Base-by-base conservation (phyloP, 192 early-diverging fungal genomes). In the Backusella circina region DNA sequence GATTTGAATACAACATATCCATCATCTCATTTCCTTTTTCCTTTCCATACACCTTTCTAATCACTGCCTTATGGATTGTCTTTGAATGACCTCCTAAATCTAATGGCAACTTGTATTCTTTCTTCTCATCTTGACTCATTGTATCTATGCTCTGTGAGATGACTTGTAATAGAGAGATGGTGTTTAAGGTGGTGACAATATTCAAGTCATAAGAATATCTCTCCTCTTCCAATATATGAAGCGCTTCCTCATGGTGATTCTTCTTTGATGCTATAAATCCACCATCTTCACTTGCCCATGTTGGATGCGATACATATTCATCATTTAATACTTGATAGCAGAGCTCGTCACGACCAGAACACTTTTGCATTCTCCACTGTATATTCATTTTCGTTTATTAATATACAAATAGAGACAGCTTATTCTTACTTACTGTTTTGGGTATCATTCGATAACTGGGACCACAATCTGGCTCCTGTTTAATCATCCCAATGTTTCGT, bases 211-310 rank as follows among this genome's bases (percentile, higher is more conserved):
- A 98, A 75, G 99, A 96, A 41, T 84, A 86, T 33, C 82, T 88
- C 85, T 99, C 97, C 79, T 99, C 98, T 80, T 99, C 98, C 81
- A 91, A 92, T 65, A 92, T 92, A 86, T 95, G 94, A 75, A 99
- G 81, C 18, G 91, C 90, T 78, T 99, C 98, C 75, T 99, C 97
- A 75, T 86, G 94, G n/a, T 84, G 79, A 65, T 95, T 99, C 82
- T 96, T 97, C 67, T 95, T 94, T 84, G 95, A 93, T 50, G 93
- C 87, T 67, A 92, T 86, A 81, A 98, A 98, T 61, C 93, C 95
- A 13, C 86, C 88, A 50, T 94, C 97, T 78, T 98, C 98, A 44
- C 93, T 94, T 7, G 92, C 86, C 89, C 92, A 97, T 31, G 93
- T 93, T 2, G 96, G 97, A 81, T 96, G 95, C 0, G 95, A 96